phyloP scores from a whole-genome alignment of 768 basidiomycete genomes.

The Pleurotus tuoliensis region DNA sequence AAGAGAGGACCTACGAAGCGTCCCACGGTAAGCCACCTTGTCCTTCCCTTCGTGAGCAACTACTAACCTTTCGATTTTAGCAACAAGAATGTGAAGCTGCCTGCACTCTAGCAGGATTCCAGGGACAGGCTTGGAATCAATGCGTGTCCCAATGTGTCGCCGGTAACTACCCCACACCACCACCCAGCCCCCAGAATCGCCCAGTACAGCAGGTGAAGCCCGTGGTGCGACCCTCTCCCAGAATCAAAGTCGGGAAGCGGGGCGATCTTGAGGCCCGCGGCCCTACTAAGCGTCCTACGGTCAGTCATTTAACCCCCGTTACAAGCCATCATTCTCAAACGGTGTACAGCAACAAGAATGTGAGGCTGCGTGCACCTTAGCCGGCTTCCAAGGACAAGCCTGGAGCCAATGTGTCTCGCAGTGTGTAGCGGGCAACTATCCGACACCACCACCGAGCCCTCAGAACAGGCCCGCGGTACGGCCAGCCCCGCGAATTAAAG shows the following conservation, averaged over 20 bases:
- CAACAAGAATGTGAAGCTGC: background rate
- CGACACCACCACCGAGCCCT: background rate
- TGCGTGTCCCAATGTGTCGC: background rate
- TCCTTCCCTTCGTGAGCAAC: too few relatives aligned
- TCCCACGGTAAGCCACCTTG: too few relatives aligned
- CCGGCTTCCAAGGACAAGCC: background rate
- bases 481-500: background rate
- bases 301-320: background rate
- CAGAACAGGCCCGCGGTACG: background rate
- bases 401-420: background rate
- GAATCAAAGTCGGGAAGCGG: too few relatives aligned
- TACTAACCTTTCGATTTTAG: background rate
- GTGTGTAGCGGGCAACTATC: background rate
- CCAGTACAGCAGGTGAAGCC: background rate
- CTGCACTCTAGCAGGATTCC: background rate
- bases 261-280: background rate
- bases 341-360: background rate
- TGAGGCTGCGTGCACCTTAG: background rate
- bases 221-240: background rate
- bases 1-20: too few relatives aligned
- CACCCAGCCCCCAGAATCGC: background rate
- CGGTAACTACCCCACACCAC: slow-evolving; percentile 1
- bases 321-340: too few relatives aligned
- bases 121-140: background rate
- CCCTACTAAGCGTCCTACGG: background rate